Evolutionary conservation across 2,329 filamentous ascomycete species (phyloP).

Genomic region (Fusarium sp.): DNA sequence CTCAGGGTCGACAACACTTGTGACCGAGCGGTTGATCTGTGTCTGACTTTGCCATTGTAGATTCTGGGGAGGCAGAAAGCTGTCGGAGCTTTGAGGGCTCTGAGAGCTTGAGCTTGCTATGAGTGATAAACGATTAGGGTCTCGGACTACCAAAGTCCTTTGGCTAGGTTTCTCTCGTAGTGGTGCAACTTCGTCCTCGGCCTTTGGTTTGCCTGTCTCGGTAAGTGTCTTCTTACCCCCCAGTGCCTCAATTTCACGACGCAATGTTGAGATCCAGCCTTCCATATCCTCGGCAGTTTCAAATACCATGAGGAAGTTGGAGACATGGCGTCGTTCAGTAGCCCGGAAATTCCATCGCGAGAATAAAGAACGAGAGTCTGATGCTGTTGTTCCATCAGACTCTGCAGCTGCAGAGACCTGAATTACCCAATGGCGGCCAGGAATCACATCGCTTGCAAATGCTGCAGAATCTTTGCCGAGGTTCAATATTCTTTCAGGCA

Average conservation of each 20-base stretch:
- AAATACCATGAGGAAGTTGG: conserved; percentile 78
- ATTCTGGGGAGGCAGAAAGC: conserved; percentile 31
- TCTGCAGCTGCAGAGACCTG: conserved; percentile 77
- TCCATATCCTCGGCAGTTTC: conserved; percentile 81
- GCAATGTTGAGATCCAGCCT: conserved; percentile 75
- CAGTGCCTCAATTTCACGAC: conserved; percentile 76
- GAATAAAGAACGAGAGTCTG: conserved; percentile 71
- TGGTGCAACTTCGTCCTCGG: conserved; percentile 51
- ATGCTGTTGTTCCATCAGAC: conserved; percentile 62
- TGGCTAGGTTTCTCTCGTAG: conserved; percentile 58
- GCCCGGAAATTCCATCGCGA: conserved; percentile 71
- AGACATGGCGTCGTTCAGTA: conserved; percentile 65
- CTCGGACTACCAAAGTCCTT: conserved; percentile 60
- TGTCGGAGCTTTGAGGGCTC: conserved; percentile 20
- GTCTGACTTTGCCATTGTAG: conserved; percentile 21
- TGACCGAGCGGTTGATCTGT: conserved; percentile 23
- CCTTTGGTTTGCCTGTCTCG: conserved; percentile 67
- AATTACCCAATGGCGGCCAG: conserved; percentile 83
- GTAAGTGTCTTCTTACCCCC: conserved; percentile 74
- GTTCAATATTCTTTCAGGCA: conserved; percentile 79
- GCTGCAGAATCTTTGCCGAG: conserved; percentile 81
- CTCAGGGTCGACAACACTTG: conserved; percentile 40
- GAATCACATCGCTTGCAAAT: conserved; percentile 83
- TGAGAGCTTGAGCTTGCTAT: conserved; percentile 30
- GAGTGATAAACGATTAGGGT: conserved; percentile 60